These are phyloP conservation scores for Chaetomiaceae sp. DNA, from an alignment of 2,329 filamentous ascomycete genomes.

Conservation along the genomic window DNA sequence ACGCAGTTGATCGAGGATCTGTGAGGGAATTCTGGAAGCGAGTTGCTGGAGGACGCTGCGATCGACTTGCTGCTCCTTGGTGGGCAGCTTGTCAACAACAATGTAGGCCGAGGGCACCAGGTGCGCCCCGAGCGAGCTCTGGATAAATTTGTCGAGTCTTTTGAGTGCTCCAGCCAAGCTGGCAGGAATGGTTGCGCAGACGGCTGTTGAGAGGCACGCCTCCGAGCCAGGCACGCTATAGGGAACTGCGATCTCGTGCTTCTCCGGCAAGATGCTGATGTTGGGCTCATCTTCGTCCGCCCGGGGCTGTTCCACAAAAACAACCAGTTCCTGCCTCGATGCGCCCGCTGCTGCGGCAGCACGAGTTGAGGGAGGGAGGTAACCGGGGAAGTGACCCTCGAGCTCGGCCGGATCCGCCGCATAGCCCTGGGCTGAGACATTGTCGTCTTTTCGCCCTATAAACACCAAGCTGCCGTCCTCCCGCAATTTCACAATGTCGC, in stretches of 20 bases:
- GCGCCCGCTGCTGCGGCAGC: slow-evolving; percentile 22
- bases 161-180: slow-evolving; percentile 35
- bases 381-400: slow-evolving; percentile 34
- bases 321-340: slow-evolving; percentile 21
- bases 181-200: slow-evolving; percentile 25
- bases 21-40: slow-evolving; percentile 26
- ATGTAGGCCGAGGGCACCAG: slow-evolving; percentile 45
- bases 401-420: slow-evolving; percentile 38
- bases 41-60: slow-evolving; percentile 33
- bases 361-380: slow-evolving; percentile 32
- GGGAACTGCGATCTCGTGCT: neutral
- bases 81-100: slow-evolving; percentile 37
- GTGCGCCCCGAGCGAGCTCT: slow-evolving; percentile 42
- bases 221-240: neutral
- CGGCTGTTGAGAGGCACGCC: neutral
- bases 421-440: slow-evolving; percentile 34
- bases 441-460: slow-evolving; percentile 29
- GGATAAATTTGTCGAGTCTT: slow-evolving; percentile 39
- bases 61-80: slow-evolving; percentile 28
- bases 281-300: slow-evolving; percentile 26
- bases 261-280: slow-evolving; percentile 15
- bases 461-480: slow-evolving; percentile 29
- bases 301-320: slow-evolving; percentile 50
- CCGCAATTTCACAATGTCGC: slow-evolving; percentile 29
- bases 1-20: slow-evolving; percentile 25